Percentiles rank a stretch among this genome's conserved stretches.
Conservation (phyloP, 495 filamentous ascomycete species). For the Sabuloglossum arenarium region DNA sequence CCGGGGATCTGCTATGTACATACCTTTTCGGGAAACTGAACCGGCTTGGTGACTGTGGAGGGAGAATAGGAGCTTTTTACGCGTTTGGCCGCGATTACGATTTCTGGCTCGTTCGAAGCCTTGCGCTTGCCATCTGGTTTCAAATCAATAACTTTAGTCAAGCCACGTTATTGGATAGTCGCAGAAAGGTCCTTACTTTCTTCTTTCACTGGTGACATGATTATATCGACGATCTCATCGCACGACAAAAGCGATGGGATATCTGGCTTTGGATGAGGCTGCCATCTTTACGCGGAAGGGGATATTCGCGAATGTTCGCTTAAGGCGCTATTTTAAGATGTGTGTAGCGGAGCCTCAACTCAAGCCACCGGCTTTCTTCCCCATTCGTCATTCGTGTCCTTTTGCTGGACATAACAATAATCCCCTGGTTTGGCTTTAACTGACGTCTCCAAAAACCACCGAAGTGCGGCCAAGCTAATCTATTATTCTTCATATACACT, state of each 20-base stretch:
- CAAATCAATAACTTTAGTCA: neutral
- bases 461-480: neutral
- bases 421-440: neutral
- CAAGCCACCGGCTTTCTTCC: neutral
- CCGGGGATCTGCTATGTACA: conserved; percentile 1
- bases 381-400: neutral
- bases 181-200: neutral
- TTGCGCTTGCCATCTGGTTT: conserved; percentile 50
- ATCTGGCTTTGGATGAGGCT: neutral
- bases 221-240: neutral
- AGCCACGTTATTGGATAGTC: neutral
- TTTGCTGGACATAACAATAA: neutral
- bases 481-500: neutral
- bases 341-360: neutral
- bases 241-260: neutral
- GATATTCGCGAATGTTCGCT: neutral
- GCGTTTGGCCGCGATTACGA: conserved; percentile 41
- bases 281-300: neutral
- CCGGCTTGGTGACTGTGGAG: conserved; percentile 21
- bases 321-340: neutral
- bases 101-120: conserved; percentile 46
- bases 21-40: conserved; percentile 76
- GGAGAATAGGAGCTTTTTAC: conserved; percentile 28
- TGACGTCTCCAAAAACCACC: neutral
- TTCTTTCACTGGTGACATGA: neutral